These are phyloP conservation scores for Aschersonia sp. DNA, from an alignment of 2,329 filamentous ascomycete genomes.

Conservation along the genomic window DNA sequence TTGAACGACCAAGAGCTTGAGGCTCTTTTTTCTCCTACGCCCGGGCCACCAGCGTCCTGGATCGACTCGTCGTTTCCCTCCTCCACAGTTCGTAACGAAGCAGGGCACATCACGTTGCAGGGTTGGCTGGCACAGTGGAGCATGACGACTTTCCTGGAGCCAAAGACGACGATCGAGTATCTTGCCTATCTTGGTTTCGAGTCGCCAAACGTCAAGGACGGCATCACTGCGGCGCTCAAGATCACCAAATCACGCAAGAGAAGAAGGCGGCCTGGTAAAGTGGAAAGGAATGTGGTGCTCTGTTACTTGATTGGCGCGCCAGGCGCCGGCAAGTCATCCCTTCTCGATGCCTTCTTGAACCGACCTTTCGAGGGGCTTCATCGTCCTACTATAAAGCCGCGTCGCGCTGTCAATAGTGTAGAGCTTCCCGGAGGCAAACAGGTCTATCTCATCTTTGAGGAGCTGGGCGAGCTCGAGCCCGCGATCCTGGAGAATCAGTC, in stretches of 20 bases:
- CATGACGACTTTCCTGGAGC: conserved; percentile 96
- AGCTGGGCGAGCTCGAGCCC: conserved; percentile 88
- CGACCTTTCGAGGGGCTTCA: conserved; percentile 74
- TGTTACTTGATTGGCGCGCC: conserved; percentile 84
- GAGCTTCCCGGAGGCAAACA: conserved; percentile 93
- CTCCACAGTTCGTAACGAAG: conserved; percentile 88
- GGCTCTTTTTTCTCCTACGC: conserved; percentile 83
- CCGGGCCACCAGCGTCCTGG: conserved; percentile 79
- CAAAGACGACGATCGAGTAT: conserved; percentile 89
- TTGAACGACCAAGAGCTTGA: conserved; percentile 74
- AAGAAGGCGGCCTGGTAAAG: conserved; percentile 63
- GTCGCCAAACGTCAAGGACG: conserved; percentile 57
- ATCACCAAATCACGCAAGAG: conserved; percentile 85
- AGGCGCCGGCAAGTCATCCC: conserved; percentile 76
- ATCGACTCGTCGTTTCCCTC: conserved; percentile 78
- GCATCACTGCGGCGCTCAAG: conserved; percentile 73
- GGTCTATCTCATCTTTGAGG: conserved; percentile 89
- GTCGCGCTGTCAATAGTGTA: conserved; percentile 88
- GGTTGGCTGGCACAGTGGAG: conserved; percentile 99
- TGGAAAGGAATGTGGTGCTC: conserved; percentile 86
- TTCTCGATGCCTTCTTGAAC: conserved; percentile 84
- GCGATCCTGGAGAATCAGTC: conserved; percentile 84
- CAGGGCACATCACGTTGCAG: conserved; percentile 86
- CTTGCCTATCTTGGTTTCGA: conserved; percentile 94
- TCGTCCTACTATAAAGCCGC: conserved; percentile 86